Base-by-base conservation (phyloP, 2,329 filamentous ascomycete genomes). In the Cercospora canescens region DNA sequence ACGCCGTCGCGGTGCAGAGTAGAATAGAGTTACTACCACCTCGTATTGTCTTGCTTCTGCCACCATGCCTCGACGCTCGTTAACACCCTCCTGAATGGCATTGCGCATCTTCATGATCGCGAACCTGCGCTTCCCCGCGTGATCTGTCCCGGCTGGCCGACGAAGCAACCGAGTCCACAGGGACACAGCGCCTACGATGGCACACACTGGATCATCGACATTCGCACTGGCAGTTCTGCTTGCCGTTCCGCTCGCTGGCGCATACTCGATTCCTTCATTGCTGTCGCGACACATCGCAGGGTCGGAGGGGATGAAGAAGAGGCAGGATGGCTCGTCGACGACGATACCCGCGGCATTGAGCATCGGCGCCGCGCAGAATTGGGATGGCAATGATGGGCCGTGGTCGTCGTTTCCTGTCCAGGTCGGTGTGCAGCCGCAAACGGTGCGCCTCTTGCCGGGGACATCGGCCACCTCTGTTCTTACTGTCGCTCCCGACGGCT, bases 391-490 rank as follows among this genome's bases (percentile, higher is more conserved):
- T 50, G 76, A 75, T 61, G 74, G 72, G 16, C 71, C 72, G 67
- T 78, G 77, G 77, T 77, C 76, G n/a, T 76, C 77, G 0, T 79
- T 79, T 62, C 71, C 74, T 2, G 59, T 79, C 2, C 78, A 78
- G 68, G 66, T 79, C 28, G 77, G 75, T 48, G 72, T 63, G 30
- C 69, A 70, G 12, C 71, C 71, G 37, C 77, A 79, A 62, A 73
- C 75, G 52, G 70, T 79, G 5, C 75, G 77, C 35, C 73, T 74
- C 37, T 64, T 77, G 14, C 66, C 73, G 12, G 76, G 76, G 39
- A 79, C 77, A 3, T 72, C 75, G 16, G 71, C 67, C n/a, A 71
- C 70, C 21, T 72, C 73, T 14, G 74, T 70, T 11, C 73, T 74
- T 67, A 74, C 75, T 1, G 69, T 78, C 14, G 68, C 63, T 18